Base-by-base conservation (phyloP, 768 basidiomycete species). In the Suillus cothurnatus region DNA sequence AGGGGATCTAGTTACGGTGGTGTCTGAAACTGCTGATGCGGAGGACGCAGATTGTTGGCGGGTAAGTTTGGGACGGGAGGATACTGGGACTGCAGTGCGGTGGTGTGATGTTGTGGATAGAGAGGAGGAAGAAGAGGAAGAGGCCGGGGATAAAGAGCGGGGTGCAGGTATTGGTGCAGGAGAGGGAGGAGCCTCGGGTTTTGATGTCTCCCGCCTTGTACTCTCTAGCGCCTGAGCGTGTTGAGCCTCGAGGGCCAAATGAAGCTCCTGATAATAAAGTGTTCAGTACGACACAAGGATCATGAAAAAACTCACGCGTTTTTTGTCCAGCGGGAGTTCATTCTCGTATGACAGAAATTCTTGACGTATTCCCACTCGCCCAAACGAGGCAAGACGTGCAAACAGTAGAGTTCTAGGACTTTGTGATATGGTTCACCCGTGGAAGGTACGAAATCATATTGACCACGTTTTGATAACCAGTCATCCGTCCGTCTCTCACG, bases 311-410 rank as follows among this genome's bases (percentile, higher is more conserved):
- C 79, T 61, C 71, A 93, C 93, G 79, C 84, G 79, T 76, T 86
- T 81, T 59, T 74, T 79, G 23, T 80, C 77, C 1, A 72, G 68
- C n/a, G 82, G 69, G 32, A 94, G 79, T 71, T 94, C 91, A 28
- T 79, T 79, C 72, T 94, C 93, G 68, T 90, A 90, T 47, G 84
- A 80, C 64, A 95, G 72, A 72, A 93, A 94, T 68, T 92, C 91
- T 79, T 82, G 21, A 89, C 91, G 70, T 93, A 92, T 23, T 88
- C 87, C 93, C 93, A 94, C 70, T 92, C 88, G 57, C 85, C 86
- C 32, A 94, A 73, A 56, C 85, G 85, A 0, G 93, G 90, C 41
- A 95, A 76, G 43, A 94, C 77, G 64, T 89, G 86, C 19, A 93
- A 78, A 69, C 87, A 88, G 75, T 94, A 95, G 15, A 92, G 74